phyloP scores from a whole-genome alignment of 441 rosid species.

The Adansonia grandidieri region DNA sequence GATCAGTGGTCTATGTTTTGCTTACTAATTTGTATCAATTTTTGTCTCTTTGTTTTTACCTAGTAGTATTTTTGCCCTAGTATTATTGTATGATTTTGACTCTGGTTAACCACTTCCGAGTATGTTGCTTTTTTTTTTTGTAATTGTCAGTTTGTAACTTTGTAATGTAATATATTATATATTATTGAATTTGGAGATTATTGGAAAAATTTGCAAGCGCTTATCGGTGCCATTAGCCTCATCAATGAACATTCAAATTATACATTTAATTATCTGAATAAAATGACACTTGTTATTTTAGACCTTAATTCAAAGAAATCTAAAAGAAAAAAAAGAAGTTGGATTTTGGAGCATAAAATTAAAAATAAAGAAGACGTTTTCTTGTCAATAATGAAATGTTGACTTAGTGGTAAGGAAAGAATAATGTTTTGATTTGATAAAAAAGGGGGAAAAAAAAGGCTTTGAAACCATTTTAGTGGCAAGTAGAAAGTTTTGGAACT shows the following conservation, averaged over 20 bases:
- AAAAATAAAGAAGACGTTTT: too few relatives aligned
- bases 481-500: too few relatives aligned
- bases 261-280: too few relatives aligned
- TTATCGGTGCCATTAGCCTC: neutral
- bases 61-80: neutral
- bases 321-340: too few relatives aligned
- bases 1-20: conserved; percentile 11
- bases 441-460: too few relatives aligned
- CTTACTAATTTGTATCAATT: conserved; percentile 34
- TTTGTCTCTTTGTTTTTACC: neutral
- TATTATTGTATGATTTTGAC: neutral
- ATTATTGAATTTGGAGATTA: conserved; percentile 28
- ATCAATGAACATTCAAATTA: neutral
- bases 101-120: neutral
- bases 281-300: too few relatives aligned
- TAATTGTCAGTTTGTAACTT: conserved; percentile 33
- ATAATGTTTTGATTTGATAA: too few relatives aligned
- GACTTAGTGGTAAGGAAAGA: too few relatives aligned
- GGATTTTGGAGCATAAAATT: too few relatives aligned
- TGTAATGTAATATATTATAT: conserved; percentile 17
- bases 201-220: neutral
- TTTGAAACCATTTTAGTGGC: too few relatives aligned
- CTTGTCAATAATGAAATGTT: too few relatives aligned
- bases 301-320: too few relatives aligned
- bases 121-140: neutral